Evolutionary conservation across 2,329 filamentous ascomycete genomes (phyloP).

Genomic region (Tolypocladium inflatum): DNA sequence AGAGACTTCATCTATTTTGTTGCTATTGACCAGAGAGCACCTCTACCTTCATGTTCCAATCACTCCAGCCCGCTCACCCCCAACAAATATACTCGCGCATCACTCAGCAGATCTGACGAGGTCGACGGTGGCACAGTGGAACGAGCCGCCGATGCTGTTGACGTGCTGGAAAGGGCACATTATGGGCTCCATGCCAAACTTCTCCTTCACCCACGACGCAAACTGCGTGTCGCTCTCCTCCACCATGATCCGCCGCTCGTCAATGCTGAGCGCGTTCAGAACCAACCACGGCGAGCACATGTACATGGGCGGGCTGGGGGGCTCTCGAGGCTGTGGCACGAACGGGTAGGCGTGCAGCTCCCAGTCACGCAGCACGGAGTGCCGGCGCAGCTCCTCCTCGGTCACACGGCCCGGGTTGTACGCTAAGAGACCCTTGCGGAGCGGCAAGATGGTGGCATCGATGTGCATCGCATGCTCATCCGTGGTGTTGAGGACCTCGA

Average conservation of each 20-base stretch:
- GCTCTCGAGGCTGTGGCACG: background rate
- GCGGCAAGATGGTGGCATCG: conserved; percentile 3
- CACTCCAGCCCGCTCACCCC: too few relatives aligned
- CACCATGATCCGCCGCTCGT: conserved; percentile 1
- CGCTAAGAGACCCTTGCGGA: background rate
- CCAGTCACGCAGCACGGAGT: background rate
- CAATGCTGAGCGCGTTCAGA: conserved; percentile 3
- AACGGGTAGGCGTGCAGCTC: conserved; percentile 1
- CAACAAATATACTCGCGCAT: too few relatives aligned
- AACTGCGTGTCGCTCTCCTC: conserved; percentile 2
- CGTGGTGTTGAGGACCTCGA: background rate
- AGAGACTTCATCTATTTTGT: background rate
- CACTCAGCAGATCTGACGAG: background rate
- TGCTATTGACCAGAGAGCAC: background rate
- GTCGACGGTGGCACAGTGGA: conserved; percentile 4
- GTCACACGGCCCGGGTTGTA: conserved; percentile 1
- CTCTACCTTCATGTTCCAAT: background rate
- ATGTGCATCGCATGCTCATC: conserved; percentile 2
- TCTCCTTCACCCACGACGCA: background rate
- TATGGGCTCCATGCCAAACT: conserved; percentile 3
- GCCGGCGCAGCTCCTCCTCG: background rate
- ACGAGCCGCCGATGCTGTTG: conserved; percentile 3
- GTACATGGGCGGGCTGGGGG: background rate
- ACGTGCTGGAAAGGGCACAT: conserved; percentile 3
- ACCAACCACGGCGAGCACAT: conserved; percentile 4